Evolutionary conservation across 2,329 filamentous ascomycete species (phyloP).

Genomic region (Arthrinium phaeospermum): DNA sequence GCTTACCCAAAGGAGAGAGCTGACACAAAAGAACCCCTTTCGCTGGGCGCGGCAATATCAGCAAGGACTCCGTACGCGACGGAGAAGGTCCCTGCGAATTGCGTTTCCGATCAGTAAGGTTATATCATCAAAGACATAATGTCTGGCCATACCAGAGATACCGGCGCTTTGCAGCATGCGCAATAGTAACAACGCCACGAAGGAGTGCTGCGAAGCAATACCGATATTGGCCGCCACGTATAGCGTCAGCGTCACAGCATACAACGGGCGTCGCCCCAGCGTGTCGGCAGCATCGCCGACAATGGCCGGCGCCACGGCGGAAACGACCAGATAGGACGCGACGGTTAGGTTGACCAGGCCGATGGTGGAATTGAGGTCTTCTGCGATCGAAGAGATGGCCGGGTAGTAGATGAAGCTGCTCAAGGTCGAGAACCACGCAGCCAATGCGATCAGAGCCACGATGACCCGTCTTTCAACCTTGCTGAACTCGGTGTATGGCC

Average conservation of each 20-base stretch:
- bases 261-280: constrained; percentile 22
- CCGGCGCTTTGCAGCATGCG: constrained; percentile 27
- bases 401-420: constrained; percentile 28
- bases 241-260: constrained; percentile 20
- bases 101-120: too few relatives aligned
- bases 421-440: constrained; percentile 22
- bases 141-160: constrained; percentile 21
- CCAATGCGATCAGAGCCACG: constrained; percentile 20
- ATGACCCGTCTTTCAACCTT: constrained; percentile 19
- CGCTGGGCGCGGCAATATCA: constrained; percentile 24
- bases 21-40: constrained; percentile 25
- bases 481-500: background rate
- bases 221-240: constrained; percentile 27
- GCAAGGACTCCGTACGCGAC: constrained; percentile 27
- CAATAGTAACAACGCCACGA: constrained; percentile 23
- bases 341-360: constrained; percentile 29
- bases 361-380: constrained; percentile 20
- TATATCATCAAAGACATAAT: accelerated
- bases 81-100: background rate
- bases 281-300: constrained; percentile 25
- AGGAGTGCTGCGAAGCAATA: constrained; percentile 24
- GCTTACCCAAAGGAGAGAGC: background rate
- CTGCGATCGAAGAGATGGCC: constrained; percentile 21
- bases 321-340: constrained; percentile 25
- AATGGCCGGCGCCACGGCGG: constrained; percentile 20